These are phyloP conservation scores for Salix koriyanagi DNA, from an alignment of 345 rosid species.

Conservation along the genomic window DNA sequence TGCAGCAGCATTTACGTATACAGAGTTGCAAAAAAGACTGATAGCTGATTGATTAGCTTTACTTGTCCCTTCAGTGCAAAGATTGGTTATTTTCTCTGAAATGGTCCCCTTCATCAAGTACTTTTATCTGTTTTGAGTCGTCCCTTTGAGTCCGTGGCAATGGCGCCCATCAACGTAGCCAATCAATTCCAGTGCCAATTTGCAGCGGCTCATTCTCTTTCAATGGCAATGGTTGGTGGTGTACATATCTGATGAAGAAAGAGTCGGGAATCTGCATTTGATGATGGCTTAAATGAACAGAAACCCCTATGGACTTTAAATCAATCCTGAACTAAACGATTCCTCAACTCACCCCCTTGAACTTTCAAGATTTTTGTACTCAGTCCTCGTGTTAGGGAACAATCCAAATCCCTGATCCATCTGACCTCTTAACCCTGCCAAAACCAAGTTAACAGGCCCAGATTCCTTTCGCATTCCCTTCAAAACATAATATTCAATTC, in stretches of 20 bases:
- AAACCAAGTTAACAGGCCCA: too few species aligned
- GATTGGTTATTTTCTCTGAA: not conserved
- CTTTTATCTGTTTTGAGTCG: not conserved
- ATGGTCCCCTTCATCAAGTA: constrained; percentile 8
- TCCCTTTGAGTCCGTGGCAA: not conserved
- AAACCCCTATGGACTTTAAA: too few species aligned
- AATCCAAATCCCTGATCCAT: too few species aligned
- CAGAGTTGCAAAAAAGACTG: not conserved
- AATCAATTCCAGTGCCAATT: constrained; percentile 7
- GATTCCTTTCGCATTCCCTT: too few species aligned
- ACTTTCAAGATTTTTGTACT: too few species aligned
- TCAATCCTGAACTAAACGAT: too few species aligned
- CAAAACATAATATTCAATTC: too few species aligned
- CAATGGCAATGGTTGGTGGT: not conserved
- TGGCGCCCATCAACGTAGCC: not conserved
- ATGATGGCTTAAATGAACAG: too few species aligned
- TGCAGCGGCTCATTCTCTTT: not conserved
- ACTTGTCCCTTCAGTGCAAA: not conserved
- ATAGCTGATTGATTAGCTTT: constrained; percentile 1
- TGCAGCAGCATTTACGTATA: not conserved
- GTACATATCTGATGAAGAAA: not conserved
- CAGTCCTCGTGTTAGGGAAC: too few species aligned
- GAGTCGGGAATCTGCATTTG: not conserved
- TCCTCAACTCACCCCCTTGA: too few species aligned
- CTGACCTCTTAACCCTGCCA: too few species aligned